Evolutionary conservation across 2,329 filamentous ascomycete species (phyloP), one percentile per base, ranked within the genome.

Genomic region (Gyromitra esculenta): DNA sequence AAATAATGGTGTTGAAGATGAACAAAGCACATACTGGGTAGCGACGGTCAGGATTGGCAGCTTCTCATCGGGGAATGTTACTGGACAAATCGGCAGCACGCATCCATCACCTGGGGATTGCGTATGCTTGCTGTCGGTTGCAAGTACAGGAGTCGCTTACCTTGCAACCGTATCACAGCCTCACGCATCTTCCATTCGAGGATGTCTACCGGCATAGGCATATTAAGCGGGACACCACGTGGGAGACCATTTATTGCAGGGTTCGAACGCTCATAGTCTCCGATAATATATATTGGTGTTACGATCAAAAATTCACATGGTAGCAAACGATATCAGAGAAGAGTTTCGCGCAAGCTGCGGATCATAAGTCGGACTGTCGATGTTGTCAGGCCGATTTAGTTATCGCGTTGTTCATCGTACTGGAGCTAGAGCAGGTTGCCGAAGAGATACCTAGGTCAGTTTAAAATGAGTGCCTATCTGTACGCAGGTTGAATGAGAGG

Each of bases 61-160:
- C 54, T 31, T 31, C 54, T 57, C 54, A 57, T 57, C 31, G 25
- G 37, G 9, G 15, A 15, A 59, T 59, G 13, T 54, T 25, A 54
- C 21, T 11, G 21, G 50, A 21, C 8, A 13, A 31, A n/a, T 18
- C 50, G 50, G 15, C 50, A 25, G 15, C 15, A 8, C n/a, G 5
- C 13, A 59, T 59, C 54, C 13, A 59, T 59, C 54, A 37, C 54
- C 31, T 59, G 8, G 4, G 15, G 56, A 39, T 59, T n/a, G 56
- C 9, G 57, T 21, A 56, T 56, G 25, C 18, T n/a, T n/a, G 37
- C 9, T 41, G 5, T 35, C 7, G 6, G 7, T 43, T 31, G 25
- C 9, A 60, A 60, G 57, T 60, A n/a, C 57, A 43, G 31, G 37
- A 60, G 5, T 60, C 57, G 57, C 35, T 60, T 57, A 11, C 11